Evolutionary conservation across 805 yeast genomes (phyloP), one percentile per base, ranked within the genome.

Genomic region (Dipodascopsis tothii): DNA sequence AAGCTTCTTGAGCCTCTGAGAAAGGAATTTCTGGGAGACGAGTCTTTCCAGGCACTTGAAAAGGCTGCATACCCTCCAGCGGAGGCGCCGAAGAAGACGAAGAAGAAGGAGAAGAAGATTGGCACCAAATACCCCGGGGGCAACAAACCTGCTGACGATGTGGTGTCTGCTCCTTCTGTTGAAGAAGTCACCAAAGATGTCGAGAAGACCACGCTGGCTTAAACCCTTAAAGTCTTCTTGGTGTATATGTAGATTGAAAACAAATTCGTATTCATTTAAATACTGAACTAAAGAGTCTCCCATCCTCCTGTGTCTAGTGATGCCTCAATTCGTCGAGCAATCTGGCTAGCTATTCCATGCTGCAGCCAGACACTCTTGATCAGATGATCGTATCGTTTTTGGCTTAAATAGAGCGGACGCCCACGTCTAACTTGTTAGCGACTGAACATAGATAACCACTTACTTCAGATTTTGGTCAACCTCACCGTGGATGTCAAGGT

Each of bases 241-340:
- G 11, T 22, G 39, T 14, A 43, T 43, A 21, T 22, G 19, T 21
- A 43, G 17, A 11, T 34, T 37, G 18, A 39, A 34, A 36, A 16
- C 30, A 30, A 17, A 32, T 25, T 25, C 30, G 14, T 25, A 25
- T 25, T 9, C 30, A 25, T 14, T 9, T 25, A 25, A 9, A 9
- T 9, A 14, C 11, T 14, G 14, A 25, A 34, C 35, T 25, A 60
- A 66, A 85, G 49, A 83, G 66, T 1, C 55, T 83, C 92, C 98
- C 98, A 90, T 0, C 98, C 98, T 5, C 98, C 98, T 32, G 81
- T 76, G 61, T 90, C 97, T 27, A 81, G 64, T 5, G 74, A 75
- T 33, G 81, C 77, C 55, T 90, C 97, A 14, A 90, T 70, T 52
- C 79, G 78, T 50, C 97, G 70, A 1, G 86, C 87, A 27, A 88